Evolutionary conservation across 306 rosid species (phyloP).

Genomic region (Clitoria ternatea): DNA sequence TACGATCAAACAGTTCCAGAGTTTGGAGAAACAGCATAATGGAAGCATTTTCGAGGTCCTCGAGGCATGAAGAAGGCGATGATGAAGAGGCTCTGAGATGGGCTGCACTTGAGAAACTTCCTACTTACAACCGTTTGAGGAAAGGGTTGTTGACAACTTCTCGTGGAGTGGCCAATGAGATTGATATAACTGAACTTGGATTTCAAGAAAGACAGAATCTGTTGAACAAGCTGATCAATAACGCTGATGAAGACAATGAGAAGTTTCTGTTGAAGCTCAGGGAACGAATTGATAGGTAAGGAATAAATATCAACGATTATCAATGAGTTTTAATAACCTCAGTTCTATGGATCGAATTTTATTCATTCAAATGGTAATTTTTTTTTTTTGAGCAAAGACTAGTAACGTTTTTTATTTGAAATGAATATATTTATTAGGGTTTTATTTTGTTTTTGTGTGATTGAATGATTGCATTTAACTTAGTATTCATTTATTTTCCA

Average conservation of each 20-base stretch:
- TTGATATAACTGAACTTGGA: slow-evolving; percentile 51
- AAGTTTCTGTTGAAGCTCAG: slow-evolving; percentile 51
- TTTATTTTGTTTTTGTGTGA: too few species aligned
- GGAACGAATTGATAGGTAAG: slow-evolving; percentile 62
- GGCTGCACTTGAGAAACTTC: slow-evolving; percentile 72
- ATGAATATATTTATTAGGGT: too few species aligned
- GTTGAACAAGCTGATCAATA: slow-evolving; percentile 37
- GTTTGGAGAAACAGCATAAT: slow-evolving; percentile 37
- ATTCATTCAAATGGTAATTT: too few species aligned
- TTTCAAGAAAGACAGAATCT: slow-evolving; percentile 35
- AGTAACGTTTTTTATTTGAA: too few species aligned
- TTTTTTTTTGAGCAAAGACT: too few species aligned
- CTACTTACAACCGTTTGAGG: slow-evolving; percentile 63
- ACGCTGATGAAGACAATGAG: slow-evolving; percentile 44
- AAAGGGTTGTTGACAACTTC: slow-evolving; percentile 59
- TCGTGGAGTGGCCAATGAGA: slow-evolving; percentile 38
- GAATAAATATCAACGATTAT: neutral
- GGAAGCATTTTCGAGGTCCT: slow-evolving; percentile 50
- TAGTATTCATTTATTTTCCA: too few species aligned
- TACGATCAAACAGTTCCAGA: slow-evolving; percentile 24
- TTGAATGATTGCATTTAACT: too few species aligned
- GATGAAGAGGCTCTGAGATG: slow-evolving; percentile 74
- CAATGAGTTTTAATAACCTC: too few species aligned
- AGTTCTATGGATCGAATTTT: too few species aligned
- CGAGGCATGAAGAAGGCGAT: slow-evolving; percentile 35